Percentiles rank a stretch among this genome's conserved stretches.
Conservation (phyloP, 1,139 yeast genomes). For the Magnusiomyces paraingens region DNA sequence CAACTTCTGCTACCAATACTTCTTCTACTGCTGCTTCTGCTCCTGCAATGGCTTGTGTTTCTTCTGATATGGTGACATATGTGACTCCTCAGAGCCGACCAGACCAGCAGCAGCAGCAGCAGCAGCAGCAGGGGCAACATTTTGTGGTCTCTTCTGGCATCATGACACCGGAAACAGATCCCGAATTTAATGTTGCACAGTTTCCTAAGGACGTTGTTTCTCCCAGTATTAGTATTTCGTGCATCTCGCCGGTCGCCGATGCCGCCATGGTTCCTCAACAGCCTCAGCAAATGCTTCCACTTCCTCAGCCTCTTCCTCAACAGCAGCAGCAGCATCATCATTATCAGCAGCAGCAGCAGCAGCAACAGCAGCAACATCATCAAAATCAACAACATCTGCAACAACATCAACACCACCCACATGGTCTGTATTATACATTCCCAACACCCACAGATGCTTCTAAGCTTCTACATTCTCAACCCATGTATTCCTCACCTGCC, state of each 20-base stretch:
- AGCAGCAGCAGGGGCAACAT: too few relatives aligned
- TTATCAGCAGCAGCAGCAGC: background rate
- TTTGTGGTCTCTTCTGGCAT: conserved; percentile 12
- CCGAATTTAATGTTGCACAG: conserved; percentile 9
- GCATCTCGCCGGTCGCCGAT: conserved; percentile 13
- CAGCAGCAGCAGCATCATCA: too few relatives aligned
- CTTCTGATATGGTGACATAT: conserved; percentile 4
- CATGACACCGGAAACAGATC: conserved; percentile 16
- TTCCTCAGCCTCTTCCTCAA: conserved; percentile 3
- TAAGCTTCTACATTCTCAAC: background rate
- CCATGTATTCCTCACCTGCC: conserved; percentile 4
- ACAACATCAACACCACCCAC: conserved; percentile 1
- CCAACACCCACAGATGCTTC: conserved; percentile 3
- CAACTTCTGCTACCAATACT: conserved; percentile 4
- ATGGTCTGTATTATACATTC: conserved; percentile 6
- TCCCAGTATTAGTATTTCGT: conserved; percentile 10
- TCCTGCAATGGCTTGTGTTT: too few relatives aligned
- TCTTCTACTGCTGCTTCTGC: too few relatives aligned
- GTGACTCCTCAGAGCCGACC: conserved; percentile 9
- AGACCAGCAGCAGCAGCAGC: too few relatives aligned
- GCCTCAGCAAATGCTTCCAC: conserved; percentile 4
- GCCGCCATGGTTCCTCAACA: conserved; percentile 9
- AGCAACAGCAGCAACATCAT: conserved; percentile 5
- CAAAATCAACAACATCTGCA: conserved; percentile 5
- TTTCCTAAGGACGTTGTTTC: conserved; percentile 6